Evolutionary conservation across 495 filamentous ascomycete genomes (phyloP).

Genomic region (Penicillium manginii): DNA sequence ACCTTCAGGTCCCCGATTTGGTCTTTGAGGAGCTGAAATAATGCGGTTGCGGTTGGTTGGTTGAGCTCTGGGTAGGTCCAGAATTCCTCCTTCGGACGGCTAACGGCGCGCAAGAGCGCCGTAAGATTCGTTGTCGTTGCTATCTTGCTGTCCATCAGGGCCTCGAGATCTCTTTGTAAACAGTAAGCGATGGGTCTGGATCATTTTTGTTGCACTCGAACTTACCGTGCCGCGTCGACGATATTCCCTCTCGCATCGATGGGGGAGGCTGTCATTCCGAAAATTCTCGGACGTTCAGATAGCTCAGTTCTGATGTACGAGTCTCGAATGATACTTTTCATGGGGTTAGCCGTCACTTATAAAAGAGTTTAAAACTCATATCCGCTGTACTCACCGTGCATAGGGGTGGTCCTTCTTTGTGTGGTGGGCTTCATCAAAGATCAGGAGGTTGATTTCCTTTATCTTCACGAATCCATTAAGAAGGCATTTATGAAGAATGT

Average conservation of each 20-base stretch:
- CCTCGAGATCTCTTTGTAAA: constrained; percentile 61
- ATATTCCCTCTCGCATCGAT: constrained; percentile 83
- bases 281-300: constrained; percentile 70
- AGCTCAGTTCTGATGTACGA: constrained; percentile 63
- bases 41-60: constrained; percentile 61
- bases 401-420: constrained; percentile 95
- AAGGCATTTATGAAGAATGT: constrained; percentile 80
- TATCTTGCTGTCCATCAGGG: constrained; percentile 77
- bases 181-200: constrained; percentile 1
- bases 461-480: constrained; percentile 81
- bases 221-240: constrained; percentile 64
- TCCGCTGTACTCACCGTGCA: constrained; percentile 56
- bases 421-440: constrained; percentile 97
- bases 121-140: constrained; percentile 74
- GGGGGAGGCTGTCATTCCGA: constrained; percentile 97
- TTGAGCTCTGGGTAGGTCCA: constrained; percentile 59
- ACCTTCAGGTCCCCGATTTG: constrained; percentile 59
- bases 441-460: constrained; percentile 82
- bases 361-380: neutral
- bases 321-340: constrained; percentile 76
- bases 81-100: constrained; percentile 62
- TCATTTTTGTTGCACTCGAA: neutral
- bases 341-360: neutral
- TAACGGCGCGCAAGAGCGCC: constrained; percentile 61
- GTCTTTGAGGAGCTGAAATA: constrained; percentile 60